phyloP scores from a whole-genome alignment of 495 filamentous ascomycete species.

The Aspergillus avenaceus region DNA sequence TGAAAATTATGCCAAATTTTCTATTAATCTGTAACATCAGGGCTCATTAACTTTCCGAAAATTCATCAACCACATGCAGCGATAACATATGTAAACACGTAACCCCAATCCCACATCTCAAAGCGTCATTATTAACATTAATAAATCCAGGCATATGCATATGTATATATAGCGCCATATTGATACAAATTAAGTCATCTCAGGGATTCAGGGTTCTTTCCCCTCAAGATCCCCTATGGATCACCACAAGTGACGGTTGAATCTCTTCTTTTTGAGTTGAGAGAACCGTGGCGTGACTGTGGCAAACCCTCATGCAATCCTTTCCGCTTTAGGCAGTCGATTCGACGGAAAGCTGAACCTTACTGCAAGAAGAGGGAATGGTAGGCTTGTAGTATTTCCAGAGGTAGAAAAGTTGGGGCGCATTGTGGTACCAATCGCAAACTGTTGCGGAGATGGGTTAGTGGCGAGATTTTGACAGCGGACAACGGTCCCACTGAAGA shows the following conservation, averaged over 20 bases:
- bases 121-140: neutral
- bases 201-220: neutral
- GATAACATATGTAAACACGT: neutral
- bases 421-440: constrained; percentile 53
- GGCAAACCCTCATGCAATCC: neutral
- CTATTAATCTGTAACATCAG: neutral
- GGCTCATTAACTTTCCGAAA: neutral
- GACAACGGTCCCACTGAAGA: neutral
- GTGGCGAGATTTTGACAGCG: constrained; percentile 2
- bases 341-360: constrained; percentile 33
- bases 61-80: neutral
- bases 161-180: neutral
- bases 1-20: neutral
- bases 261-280: too few relatives aligned
- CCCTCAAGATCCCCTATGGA: constrained; percentile 11
- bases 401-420: constrained; percentile 51
- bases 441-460: constrained; percentile 25
- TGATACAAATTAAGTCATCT: constrained; percentile 5
- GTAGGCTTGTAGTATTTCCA: constrained; percentile 21
- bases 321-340: constrained; percentile 12
- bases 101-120: neutral
- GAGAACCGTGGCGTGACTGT: constrained; percentile 17
- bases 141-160: neutral
- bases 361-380: constrained; percentile 42
- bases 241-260: too few relatives aligned